Evolutionary conservation across 163 green algal genomes (phyloP), one percentile per base, ranked within the genome.

Genomic region (Chlorella variabilis): DNA sequence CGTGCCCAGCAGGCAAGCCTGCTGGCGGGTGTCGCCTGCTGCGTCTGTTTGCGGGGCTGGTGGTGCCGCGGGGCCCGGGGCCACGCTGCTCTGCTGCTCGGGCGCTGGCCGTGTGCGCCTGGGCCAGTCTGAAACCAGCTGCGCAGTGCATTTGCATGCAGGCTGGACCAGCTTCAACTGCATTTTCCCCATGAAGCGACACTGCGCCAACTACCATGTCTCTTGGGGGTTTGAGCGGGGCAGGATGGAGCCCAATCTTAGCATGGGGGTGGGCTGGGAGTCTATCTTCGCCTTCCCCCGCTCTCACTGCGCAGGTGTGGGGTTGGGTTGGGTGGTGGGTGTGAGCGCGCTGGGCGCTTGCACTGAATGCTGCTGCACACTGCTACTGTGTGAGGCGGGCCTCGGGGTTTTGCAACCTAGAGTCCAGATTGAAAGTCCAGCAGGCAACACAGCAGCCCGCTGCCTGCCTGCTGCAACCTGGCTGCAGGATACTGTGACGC

Each of bases 401-500:
- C n/a, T n/a, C n/a, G n/a, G n/a, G n/a, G n/a, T n/a, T n/a, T n/a
- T n/a, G n/a, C n/a, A n/a, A n/a, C n/a, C n/a, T n/a, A n/a, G n/a
- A n/a, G n/a, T n/a, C n/a, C n/a, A n/a, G n/a, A n/a, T n/a, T n/a
- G n/a, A n/a, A n/a, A n/a, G n/a, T n/a, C n/a, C n/a, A n/a, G n/a
- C n/a, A n/a, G n/a, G n/a, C n/a, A n/a, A n/a, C n/a, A n/a, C n/a
- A n/a, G n/a, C n/a, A n/a, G n/a, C n/a, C n/a, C n/a, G n/a, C n/a
- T n/a, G n/a, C n/a, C n/a, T n/a, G n/a, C n/a, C n/a, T n/a, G n/a
- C n/a, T n/a, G n/a, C 65, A 4, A n/a, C 65, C 15, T 27, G 61
- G 67, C 39, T 79, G 78, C 81, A 88, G 86, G 88, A 25, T 65
- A 81, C 23, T 93, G 89, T 61, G 89, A 93, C 59, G 79, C 85